Base-by-base conservation (phyloP, 108 stramenopile species). In the Skeletonema marinoi region DNA sequence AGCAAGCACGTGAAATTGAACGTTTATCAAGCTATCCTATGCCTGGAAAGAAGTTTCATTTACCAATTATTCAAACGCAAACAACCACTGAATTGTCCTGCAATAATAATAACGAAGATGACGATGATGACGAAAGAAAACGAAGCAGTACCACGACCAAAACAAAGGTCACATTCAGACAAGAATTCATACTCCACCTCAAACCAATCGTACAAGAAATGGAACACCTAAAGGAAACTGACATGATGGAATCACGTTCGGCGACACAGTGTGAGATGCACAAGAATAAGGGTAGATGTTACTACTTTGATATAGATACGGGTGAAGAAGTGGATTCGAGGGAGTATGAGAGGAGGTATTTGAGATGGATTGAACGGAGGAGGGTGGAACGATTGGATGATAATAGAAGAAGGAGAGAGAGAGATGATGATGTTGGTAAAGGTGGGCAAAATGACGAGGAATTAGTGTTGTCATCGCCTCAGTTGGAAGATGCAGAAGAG, bases 151-250 rank as follows among this genome's bases (percentile, higher is more conserved):
- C 4, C 0, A 56, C 19, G 1, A 25, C 9, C 9, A 56, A 25
- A 25, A 10, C 19, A 8, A 56, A 56, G 29, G 48, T 31, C 12
- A 69, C 62, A 64, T 56, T 38, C 19, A 64, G 56, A 56, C 41
- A 30, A 30, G 65, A 75, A 48, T 75, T 81, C 25, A 13, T 81
- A 0, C 32, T 51, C 56, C 51, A 42, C 25, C 64, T 75, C 3
- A 69, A 71, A 36, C 74, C 81, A 6, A 75, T 81, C 29, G 81
- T 75, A 2, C 62, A 35, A 60, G 58, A 21, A 19, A 81, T 81
- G 74, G 81, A 81, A 58, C 17, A 65, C 19, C 68, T 42, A 14
- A 81, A 71, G 31, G 32, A 61, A 59, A 51, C 16, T 3, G 81
- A 81, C 21, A 36, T 39, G 31, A 50, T n/a, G 5, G 70, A 71